A percentile compares a stretch with the other conserved stretches of the same genome.
phyloP scores from a whole-genome alignment of 2,329 filamentous ascomycete genomes.

The Cytospora chrysosperma region DNA sequence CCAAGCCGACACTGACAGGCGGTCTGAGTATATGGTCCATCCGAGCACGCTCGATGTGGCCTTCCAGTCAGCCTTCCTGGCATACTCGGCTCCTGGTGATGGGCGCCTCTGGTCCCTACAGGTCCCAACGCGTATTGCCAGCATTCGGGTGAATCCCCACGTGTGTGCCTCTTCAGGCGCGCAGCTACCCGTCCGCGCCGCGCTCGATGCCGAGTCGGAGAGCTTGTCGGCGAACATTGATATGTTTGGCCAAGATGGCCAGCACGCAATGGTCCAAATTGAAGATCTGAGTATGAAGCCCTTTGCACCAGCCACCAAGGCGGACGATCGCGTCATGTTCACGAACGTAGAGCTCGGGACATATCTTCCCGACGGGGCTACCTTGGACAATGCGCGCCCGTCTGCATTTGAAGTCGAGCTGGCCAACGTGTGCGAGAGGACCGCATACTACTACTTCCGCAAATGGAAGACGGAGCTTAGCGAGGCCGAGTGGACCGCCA shows the following conservation, averaged over 20 bases:
- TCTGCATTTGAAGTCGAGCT: slow-evolving; percentile 22
- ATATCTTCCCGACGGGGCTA: not conserved
- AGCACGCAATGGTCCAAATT: slow-evolving; percentile 25
- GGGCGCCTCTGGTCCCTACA: slow-evolving; percentile 8
- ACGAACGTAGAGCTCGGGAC: slow-evolving; percentile 22
- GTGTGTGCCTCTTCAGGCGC: not conserved
- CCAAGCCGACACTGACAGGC: not conserved
- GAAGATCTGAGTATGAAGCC: slow-evolving; percentile 25
- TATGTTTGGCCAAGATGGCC: slow-evolving; percentile 5
- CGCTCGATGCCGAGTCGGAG: not conserved
- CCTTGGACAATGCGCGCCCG: not conserved
- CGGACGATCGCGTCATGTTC: slow-evolving; percentile 13
- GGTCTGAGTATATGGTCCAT: slow-evolving; percentile 11
- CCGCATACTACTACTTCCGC: slow-evolving; percentile 29
- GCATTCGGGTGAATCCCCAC: slow-evolving; percentile 11
- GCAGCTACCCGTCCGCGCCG: not conserved
- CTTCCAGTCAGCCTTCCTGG: slow-evolving; percentile 16
- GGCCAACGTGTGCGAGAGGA: slow-evolving; percentile 25
- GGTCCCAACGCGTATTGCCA: slow-evolving; percentile 9
- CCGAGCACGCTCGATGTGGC: slow-evolving; percentile 15
- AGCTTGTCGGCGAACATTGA: slow-evolving; percentile 18
- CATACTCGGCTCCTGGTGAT: slow-evolving; percentile 9
- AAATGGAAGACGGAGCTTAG: slow-evolving; percentile 27
- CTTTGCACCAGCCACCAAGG: slow-evolving; percentile 18
- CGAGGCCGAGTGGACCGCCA: too few relatives aligned